Conservation (phyloP, 176 grass and related monocot species). For the Dendrocalamus sinicus region DNA sequence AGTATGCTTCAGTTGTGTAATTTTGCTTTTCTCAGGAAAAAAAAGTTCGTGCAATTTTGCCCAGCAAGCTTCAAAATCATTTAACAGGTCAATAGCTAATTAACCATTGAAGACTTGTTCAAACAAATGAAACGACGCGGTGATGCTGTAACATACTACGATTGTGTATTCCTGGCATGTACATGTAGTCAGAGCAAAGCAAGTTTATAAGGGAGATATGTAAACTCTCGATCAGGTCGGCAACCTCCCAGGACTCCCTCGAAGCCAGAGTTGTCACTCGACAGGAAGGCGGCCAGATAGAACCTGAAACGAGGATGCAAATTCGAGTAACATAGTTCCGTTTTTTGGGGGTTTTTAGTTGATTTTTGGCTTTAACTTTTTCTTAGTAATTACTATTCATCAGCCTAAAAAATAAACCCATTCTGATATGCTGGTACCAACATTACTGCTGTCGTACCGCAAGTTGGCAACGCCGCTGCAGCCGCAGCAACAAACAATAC, state of each 20-base stretch:
- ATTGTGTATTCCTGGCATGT: neutral
- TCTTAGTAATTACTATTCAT: too few species aligned
- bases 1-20: too few species aligned
- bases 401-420: too few species aligned
- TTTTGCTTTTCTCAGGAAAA: too few species aligned
- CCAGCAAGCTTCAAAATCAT: neutral
- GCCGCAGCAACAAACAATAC: neutral
- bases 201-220: neutral
- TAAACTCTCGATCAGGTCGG: neutral
- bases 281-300: neutral
- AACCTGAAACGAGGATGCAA: neutral
- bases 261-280: neutral
- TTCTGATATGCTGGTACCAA: neutral
- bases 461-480: neutral
- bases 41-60: too few species aligned
- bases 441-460: neutral
- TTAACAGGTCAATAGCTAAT: neutral
- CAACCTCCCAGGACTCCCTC: neutral
- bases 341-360: too few species aligned
- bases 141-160: neutral
- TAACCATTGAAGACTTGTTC: neutral
- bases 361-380: too few species aligned
- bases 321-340: too few species aligned
- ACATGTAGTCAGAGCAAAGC: neutral
- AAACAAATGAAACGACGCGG: neutral